Evolutionary conservation across 768 basidiomycete species (phyloP), one percentile per base, ranked within the genome.

Genomic region (Phylloporus scabripes): DNA sequence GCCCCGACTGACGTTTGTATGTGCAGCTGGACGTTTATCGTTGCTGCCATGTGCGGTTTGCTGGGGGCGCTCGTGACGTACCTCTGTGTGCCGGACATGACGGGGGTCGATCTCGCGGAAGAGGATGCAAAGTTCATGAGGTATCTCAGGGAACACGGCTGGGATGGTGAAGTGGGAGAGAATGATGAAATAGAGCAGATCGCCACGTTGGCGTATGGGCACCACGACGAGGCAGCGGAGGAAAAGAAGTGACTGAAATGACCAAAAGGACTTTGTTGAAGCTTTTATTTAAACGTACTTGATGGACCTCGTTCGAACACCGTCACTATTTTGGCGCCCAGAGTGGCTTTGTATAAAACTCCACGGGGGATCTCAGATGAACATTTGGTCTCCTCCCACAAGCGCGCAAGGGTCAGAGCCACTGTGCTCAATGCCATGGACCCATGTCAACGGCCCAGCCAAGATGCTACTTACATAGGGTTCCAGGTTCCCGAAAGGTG

Each of bases 41-140:
- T 82, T 56, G 77, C 75, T 48, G 83, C 83, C 7, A 79, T 82
- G 50, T 83, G 80, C 52, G 83, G 84, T 21, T 66, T 80, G 26
- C 63, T 70, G 5, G 85, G 84, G 15, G 77, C 85, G 42, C 42
- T 83, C n/a, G 72, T 85, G 45, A 80, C 85, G 3, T 85, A 79
- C 57, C 77, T 84, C 63, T 83, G 81, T 62, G 74, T 84, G 5
- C 80, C 82, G 17, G 81, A 83, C 57, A 78, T 79, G 76, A 82
- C 81, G 17, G 79, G 80, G 1, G 69, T 78, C 4, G 83, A 87
- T 61, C 73, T 87, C 14, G 77, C 75, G 3, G 80, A 82, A 8
- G 84, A 84, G 57, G 85, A 86, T 55, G 71, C 65, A n/a, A 76
- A 73, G 45, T 85, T 85, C 59, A 70, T 80, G 65, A 61, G 71